Percentiles rank a stretch among this genome's conserved stretches.
Conservation (phyloP, 148 eudicot species). For the Amaranthus cruentus region DNA sequence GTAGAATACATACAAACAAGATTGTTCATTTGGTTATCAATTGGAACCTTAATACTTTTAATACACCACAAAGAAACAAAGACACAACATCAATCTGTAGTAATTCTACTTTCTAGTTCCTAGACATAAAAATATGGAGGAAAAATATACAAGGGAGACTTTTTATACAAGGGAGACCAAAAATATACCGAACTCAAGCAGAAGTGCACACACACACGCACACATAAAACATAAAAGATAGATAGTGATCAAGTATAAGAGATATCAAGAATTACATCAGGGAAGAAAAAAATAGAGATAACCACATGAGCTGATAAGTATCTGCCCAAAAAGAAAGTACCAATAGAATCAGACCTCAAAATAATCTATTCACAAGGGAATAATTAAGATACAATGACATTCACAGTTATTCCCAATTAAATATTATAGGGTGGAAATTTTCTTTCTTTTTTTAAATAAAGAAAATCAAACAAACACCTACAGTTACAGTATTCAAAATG, state of each 20-base stretch:
- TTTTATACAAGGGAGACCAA: neutral
- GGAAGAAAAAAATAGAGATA: no score
- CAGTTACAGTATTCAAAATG: slow-evolving; percentile 4
- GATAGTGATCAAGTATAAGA: no score
- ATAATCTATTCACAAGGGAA: no score
- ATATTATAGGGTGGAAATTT: no score
- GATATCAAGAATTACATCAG: no score
- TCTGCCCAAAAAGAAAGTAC: no score
- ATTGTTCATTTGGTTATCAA: neutral
- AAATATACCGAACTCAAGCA: neutral
- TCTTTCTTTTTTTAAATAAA: neutral
- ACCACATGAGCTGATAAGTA: no score
- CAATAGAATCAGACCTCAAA: no score
- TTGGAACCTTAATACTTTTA: neutral
- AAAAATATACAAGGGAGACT: neutral
- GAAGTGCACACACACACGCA: neutral
- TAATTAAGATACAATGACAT: neutral
- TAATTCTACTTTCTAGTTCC: no score
- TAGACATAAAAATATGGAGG: neutral
- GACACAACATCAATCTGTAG: no score
- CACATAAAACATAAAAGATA: no score
- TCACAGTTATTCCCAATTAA: neutral
- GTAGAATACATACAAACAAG: neutral
- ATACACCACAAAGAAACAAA: neutral
- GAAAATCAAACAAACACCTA: slow-evolving; percentile 4